These are phyloP conservation scores for Rutstroemia sydowiana DNA, from an alignment of 2,329 filamentous ascomycete species.

Conservation along the genomic window DNA sequence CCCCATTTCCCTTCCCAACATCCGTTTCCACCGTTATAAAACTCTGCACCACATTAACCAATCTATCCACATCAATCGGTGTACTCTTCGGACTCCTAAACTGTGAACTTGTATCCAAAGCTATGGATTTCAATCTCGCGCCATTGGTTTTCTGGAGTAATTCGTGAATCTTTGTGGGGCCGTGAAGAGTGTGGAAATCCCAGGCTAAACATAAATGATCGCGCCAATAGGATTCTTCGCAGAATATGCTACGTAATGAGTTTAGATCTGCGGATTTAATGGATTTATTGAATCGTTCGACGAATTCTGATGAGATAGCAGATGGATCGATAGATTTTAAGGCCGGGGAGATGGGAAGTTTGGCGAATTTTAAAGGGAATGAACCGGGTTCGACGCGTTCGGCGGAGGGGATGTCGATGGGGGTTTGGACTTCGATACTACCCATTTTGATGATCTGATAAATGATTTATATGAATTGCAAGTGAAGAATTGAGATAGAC, in stretches of 20 bases:
- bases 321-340: conserved; percentile 13
- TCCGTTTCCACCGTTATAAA: conserved; percentile 48
- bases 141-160: conserved; percentile 24
- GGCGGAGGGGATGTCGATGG: conserved; percentile 9
- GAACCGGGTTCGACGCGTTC: conserved; percentile 24
- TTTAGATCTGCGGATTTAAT: conserved; percentile 33
- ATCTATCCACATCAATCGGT: conserved; percentile 39
- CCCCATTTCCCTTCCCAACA: conserved; percentile 47
- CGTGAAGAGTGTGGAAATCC: conserved; percentile 47
- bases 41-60: conserved; percentile 44
- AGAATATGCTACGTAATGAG: conserved; percentile 35
- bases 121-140: conserved; percentile 31
- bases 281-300: conserved; percentile 31
- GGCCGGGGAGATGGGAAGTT: conserved; percentile 11
- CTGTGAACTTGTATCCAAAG: conserved; percentile 27
- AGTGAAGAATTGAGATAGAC: neutral
- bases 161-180: conserved; percentile 30
- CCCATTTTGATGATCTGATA: conserved; percentile 15
- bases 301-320: conserved; percentile 12
- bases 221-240: conserved; percentile 46
- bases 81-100: conserved; percentile 22
- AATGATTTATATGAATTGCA: too few species aligned
- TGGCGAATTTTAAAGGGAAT: conserved; percentile 18
- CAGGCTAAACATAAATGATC: conserved; percentile 51
- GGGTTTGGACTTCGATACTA: conserved; percentile 10